These are phyloP conservation scores for Selenicereus undatus DNA, from an alignment of 148 eudicot genomes.

Conservation along the genomic window DNA sequence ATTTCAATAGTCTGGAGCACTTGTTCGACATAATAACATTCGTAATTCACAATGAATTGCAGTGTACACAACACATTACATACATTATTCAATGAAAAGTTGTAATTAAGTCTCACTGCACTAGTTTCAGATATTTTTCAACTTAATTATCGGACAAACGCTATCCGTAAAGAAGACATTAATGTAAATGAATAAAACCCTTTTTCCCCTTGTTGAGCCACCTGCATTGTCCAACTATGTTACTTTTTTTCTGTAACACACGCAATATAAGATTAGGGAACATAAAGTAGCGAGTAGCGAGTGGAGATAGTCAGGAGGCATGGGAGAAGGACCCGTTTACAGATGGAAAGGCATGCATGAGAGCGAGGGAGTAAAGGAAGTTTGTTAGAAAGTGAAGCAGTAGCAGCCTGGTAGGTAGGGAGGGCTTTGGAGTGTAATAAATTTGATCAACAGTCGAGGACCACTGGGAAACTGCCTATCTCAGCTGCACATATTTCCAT, in stretches of 20 bases:
- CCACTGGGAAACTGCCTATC: background rate
- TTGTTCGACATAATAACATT: too few relatives aligned
- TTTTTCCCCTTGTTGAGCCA: too few relatives aligned
- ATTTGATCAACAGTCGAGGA: background rate
- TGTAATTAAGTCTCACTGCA: too few relatives aligned
- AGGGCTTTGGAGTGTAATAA: background rate
- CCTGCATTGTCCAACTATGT: background rate
- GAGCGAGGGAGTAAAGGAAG: background rate
- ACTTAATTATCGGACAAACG: background rate
- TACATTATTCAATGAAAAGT: too few relatives aligned
- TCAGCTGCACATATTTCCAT: background rate
- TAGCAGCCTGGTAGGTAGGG: background rate
- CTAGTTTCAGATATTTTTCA: too few relatives aligned
- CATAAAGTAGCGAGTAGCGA: too few relatives aligned
- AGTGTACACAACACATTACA: too few relatives aligned
- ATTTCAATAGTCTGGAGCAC: too few relatives aligned
- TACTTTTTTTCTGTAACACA: background rate
- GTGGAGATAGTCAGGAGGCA: background rate
- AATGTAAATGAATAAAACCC: too few relatives aligned
- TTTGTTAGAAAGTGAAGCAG: slow-evolving; percentile 6
- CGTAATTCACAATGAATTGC: too few relatives aligned
- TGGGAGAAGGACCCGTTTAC: slow-evolving; percentile 8
- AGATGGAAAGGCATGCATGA: background rate
- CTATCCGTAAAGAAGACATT: too few relatives aligned
- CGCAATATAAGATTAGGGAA: too few relatives aligned